Percentiles rank a stretch among this genome's conserved stretches.
Evolutionary conservation across 441 rosid species (phyloP).

Genomic region (Viola pubescens): DNA sequence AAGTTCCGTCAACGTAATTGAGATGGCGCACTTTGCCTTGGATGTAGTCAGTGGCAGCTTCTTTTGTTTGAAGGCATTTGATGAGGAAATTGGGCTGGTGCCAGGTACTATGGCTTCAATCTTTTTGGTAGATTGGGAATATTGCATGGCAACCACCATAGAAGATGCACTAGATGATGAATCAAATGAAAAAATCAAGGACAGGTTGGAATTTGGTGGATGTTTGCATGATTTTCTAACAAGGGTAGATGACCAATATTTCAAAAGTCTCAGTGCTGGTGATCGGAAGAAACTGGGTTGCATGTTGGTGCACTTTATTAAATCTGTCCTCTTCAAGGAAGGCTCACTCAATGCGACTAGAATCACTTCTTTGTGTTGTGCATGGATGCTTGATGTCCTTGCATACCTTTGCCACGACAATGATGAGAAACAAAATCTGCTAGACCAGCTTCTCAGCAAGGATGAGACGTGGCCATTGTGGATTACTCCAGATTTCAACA

Average conservation of each 20-base stretch:
- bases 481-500: conserved; percentile 43
- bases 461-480: conserved; percentile 73
- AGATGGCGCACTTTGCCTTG: conserved; percentile 56
- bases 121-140: conserved; percentile 66
- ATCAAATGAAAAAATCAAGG: conserved; percentile 26
- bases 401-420: conserved; percentile 45
- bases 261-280: conserved; percentile 40
- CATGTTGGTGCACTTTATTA: conserved; percentile 44
- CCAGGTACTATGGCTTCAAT: conserved; percentile 50
- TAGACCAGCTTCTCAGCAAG: conserved; percentile 59
- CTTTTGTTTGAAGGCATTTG: conserved; percentile 46
- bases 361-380: conserved; percentile 50
- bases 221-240: conserved; percentile 34
- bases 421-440: conserved; percentile 49
- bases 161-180: conserved; percentile 34
- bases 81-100: conserved; percentile 47
- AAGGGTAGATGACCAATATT: conserved; percentile 41
- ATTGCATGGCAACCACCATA: conserved; percentile 30
- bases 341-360: conserved; percentile 32
- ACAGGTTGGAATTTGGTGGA: conserved; percentile 36
- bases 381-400: conserved; percentile 61
- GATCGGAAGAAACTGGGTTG: conserved; percentile 39
- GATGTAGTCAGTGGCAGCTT: conserved; percentile 57
- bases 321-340: conserved; percentile 54
- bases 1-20: conserved; percentile 25